Base-by-base conservation (phyloP, 2,329 filamentous ascomycete genomes). In the Claviceps citrina region DNA sequence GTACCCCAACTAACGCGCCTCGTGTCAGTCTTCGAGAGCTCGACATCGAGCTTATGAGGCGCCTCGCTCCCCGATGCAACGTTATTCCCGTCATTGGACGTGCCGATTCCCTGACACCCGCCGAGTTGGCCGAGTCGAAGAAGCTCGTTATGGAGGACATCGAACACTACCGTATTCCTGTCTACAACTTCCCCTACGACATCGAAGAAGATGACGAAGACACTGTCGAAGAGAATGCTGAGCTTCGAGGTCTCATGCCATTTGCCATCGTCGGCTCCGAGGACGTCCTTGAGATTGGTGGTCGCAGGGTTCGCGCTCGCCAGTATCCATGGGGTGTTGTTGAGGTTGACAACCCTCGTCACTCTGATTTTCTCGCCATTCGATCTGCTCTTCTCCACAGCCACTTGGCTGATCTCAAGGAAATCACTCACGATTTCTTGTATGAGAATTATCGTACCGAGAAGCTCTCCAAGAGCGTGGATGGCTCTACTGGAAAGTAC, bases 371-470 rank as follows among this genome's bases (percentile, higher is more conserved):
- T 73, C 69, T 98, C 50, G 91, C 91, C 49, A 94, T 98, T 58
- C 81, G 91, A 60, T 95, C 87, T 44, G 91, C 91, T 41, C 79
- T 98, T 42, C 76, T 98, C 46, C 91, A 98, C 73, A 95, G 86
- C 66, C 91, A 98, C 70, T 69, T 98, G 59, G 91, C 91, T 46
- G 91, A 98, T 63, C 69, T 98, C 56, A 98, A 98, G 78, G 91
- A 98, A 65, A 98, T 98, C 59, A 98, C 91, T 39, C 91, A 98
- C 65, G 91, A 98, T 65, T 98, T 98, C 80, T 71, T 98, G 49
- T 98, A 98, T 68, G 91, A 98, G 64, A 98, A 98, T 70, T 98
- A 98, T 76, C 86, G 91, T 85, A 98, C 91, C 58, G 91, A 98
- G 83, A 96, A 96, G 73, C 83, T 98, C 55, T 93, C 84, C 71